Evolutionary conservation across 768 basidiomycete species (phyloP).

Genomic region (Russula abietina): DNA sequence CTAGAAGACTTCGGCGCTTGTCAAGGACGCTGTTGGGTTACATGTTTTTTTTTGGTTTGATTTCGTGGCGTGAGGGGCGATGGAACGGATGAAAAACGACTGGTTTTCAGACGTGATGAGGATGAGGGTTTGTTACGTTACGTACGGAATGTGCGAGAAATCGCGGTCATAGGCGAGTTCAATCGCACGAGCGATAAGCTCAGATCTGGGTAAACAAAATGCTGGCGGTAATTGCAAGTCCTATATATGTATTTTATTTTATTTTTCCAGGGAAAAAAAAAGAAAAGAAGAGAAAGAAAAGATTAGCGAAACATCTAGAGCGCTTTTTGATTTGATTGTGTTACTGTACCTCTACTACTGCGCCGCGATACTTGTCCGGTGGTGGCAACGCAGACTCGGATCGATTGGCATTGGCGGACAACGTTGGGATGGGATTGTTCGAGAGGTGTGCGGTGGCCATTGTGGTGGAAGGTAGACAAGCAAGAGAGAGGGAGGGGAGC

Average conservation of each 20-base stretch:
- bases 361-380: conserved; percentile 72
- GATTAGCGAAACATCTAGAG: conserved; percentile 1
- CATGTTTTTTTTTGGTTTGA: background rate
- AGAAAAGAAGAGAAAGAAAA: background rate
- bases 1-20: conserved; percentile 63
- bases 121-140: conserved; percentile 17
- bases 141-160: conserved; percentile 88
- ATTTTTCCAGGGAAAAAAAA: background rate
- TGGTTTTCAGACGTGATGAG: background rate
- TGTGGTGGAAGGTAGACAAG: background rate
- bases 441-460: conserved; percentile 6
- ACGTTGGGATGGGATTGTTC: background rate
- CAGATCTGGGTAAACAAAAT: conserved; percentile 68
- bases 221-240: conserved; percentile 84
- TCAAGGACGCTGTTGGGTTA: conserved; percentile 59
- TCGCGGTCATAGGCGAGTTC: conserved; percentile 90
- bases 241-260: conserved; percentile 31
- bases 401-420: background rate
- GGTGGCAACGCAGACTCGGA: background rate
- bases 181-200: conserved; percentile 68
- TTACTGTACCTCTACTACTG: conserved; percentile 72
- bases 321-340: conserved; percentile 7
- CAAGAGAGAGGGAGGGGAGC: too few species aligned
- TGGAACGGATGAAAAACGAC: background rate
- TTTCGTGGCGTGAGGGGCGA: background rate